These are phyloP conservation scores for Carex pumila DNA, from an alignment of 176 grass and related monocot genomes.

Conservation along the genomic window DNA sequence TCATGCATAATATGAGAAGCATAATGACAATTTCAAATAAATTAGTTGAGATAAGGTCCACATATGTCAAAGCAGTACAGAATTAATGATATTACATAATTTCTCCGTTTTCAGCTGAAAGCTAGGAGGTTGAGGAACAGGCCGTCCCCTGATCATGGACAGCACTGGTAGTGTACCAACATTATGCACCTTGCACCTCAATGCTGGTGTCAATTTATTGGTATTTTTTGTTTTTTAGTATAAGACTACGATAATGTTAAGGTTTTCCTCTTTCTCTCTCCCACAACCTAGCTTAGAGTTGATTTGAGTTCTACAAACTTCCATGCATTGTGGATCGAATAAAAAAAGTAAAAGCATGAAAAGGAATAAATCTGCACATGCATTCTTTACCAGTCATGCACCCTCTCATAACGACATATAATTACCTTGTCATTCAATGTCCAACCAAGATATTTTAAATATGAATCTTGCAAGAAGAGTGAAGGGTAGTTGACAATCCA, in stretches of 20 bases:
- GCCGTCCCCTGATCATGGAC: background rate
- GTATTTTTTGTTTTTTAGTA: background rate
- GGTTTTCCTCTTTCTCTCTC: background rate
- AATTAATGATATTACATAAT: background rate
- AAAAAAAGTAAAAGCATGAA: background rate
- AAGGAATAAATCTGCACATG: slow-evolving; percentile 7
- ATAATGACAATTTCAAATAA: background rate
- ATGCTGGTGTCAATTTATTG: background rate
- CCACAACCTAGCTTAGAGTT: background rate
- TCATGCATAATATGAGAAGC: slow-evolving; percentile 1
- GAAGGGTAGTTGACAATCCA: slow-evolving; percentile 94
- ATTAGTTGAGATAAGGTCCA: background rate
- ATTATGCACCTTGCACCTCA: background rate
- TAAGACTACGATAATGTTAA: background rate
- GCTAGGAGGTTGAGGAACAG: background rate
- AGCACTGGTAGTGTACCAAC: background rate
- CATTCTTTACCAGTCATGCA: background rate
- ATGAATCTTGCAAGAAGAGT: slow-evolving; percentile 90
- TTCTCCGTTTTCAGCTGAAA: background rate
- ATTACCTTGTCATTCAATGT: slow-evolving; percentile 98
- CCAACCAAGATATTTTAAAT: slow-evolving; percentile 99
- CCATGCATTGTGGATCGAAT: slow-evolving; percentile 5
- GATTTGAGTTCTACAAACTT: slow-evolving; percentile 6
- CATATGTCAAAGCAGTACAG: background rate
- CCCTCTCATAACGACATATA: background rate